Evolutionary conservation across 1,139 yeast genomes (phyloP).

Genomic region (Magnusiomyces tetraspermus): DNA sequence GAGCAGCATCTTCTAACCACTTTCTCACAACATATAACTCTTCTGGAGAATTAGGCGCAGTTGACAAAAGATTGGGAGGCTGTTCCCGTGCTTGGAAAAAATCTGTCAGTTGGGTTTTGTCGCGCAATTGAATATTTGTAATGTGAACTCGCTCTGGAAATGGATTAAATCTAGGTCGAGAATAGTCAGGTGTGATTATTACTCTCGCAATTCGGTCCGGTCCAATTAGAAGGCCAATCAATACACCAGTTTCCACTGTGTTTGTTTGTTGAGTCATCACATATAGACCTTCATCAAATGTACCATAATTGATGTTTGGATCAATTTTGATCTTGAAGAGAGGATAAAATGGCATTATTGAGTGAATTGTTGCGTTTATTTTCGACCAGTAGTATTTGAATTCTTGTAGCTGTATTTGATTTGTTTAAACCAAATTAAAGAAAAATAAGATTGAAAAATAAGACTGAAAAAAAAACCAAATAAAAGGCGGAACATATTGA

Average conservation of each 20-base stretch:
- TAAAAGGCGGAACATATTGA: no score
- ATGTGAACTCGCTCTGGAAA: constrained; percentile 11
- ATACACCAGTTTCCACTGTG: constrained; percentile 11
- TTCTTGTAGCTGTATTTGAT: no score
- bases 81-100: constrained; percentile 14
- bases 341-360: constrained; percentile 14
- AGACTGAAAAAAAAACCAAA: no score
- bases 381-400: no score
- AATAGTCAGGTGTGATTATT: constrained; percentile 13
- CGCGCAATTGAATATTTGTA: constrained; percentile 12
- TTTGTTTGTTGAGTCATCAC: constrained; percentile 14
- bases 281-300: constrained; percentile 14
- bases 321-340: constrained; percentile 13
- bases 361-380: no score
- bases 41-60: constrained; percentile 13
- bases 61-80: constrained; percentile 10
- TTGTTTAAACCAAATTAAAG: no score
- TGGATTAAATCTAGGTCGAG: constrained; percentile 11
- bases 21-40: constrained; percentile 13
- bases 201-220: constrained; percentile 12
- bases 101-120: constrained; percentile 13
- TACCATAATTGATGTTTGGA: constrained; percentile 11
- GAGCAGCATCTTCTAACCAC: constrained; percentile 15
- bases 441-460: no score
- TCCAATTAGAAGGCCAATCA: constrained; percentile 13